Conservation (phyloP, 176 grass and related monocot genomes). For the Phoenix dactylifera region DNA sequence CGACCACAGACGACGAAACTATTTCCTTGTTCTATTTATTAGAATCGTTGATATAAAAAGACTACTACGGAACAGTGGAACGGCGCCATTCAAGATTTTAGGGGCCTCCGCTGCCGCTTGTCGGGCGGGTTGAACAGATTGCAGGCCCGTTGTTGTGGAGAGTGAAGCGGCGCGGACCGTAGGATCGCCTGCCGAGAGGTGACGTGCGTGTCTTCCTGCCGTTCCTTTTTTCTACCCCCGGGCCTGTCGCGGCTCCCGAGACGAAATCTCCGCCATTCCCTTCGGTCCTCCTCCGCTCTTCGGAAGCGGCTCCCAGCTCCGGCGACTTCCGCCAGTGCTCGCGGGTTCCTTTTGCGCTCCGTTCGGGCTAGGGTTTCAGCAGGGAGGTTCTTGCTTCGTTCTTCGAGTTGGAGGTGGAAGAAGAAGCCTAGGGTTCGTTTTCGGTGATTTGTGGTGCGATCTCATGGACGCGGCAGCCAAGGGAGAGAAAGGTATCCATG, state of each 20-base stretch:
- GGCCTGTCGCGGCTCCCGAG: neutral
- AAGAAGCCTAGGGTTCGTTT: constrained; percentile 59
- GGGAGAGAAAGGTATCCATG: constrained; percentile 58
- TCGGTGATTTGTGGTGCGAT: constrained; percentile 80
- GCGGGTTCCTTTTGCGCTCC: no score
- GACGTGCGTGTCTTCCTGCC: neutral
- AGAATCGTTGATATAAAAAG: neutral
- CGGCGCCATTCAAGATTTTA: constrained; percentile 1
- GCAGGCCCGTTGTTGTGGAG: neutral
- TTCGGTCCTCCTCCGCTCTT: neutral
- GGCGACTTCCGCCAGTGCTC: no score
- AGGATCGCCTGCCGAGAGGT: neutral
- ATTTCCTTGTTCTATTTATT: neutral
- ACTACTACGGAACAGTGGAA: neutral
- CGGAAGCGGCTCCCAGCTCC: neutral
- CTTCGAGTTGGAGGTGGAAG: constrained; percentile 80
- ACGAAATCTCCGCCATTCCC: no score
- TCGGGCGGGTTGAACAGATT: neutral
- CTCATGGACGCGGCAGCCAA: constrained; percentile 71
- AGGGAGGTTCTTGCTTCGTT: neutral
- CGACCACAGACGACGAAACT: no score
- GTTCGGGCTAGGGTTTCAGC: no score
- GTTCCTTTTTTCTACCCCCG: neutral
- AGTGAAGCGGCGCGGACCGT: neutral
- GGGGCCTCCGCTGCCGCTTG: neutral